A percentile compares a stretch with the other conserved stretches of the same genome.
Conservation (phyloP, 768 basidiomycete species). For the Amanita rimosa region DNA sequence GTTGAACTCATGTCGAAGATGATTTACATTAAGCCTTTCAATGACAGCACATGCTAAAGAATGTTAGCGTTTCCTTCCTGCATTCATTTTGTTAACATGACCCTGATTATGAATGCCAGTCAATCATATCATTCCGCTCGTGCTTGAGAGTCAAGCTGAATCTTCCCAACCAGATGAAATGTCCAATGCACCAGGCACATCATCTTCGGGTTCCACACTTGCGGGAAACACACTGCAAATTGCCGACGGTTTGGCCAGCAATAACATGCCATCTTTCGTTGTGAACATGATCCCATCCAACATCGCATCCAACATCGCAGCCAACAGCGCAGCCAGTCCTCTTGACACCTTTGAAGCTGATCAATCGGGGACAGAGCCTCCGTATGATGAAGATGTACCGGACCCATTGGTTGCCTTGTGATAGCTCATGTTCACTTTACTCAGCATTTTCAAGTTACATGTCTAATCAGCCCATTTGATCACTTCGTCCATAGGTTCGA, state of each 20-base stretch:
- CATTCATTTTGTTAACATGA: constrained; percentile 3
- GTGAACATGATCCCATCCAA: neutral
- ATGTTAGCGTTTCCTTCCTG: constrained; percentile 34
- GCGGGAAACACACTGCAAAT: neutral
- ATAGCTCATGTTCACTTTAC: neutral
- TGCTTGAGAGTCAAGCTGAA: neutral
- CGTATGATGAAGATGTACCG: neutral
- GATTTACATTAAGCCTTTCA: constrained; percentile 7
- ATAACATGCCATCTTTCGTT: neutral
- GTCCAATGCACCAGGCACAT: neutral
- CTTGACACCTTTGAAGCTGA: neutral
- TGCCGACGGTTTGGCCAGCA: neutral
- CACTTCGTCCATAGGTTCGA: neutral
- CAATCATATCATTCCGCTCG: constrained; percentile 29
- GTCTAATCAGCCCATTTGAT: neutral
- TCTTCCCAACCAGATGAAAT: neutral
- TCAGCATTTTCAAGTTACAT: neutral
- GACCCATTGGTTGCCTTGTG: constrained; percentile 1
- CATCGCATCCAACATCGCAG: neutral
- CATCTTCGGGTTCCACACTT: neutral
- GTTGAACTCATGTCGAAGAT: constrained; percentile 12
- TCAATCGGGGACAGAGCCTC: neutral
- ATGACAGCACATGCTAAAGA: constrained; percentile 58
- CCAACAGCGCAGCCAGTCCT: neutral
- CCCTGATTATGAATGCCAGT: constrained; percentile 15